Evolutionary conservation across 2,329 filamentous ascomycete species (phyloP), one percentile per base, ranked within the genome.

Genomic region (Cytospora mali): DNA sequence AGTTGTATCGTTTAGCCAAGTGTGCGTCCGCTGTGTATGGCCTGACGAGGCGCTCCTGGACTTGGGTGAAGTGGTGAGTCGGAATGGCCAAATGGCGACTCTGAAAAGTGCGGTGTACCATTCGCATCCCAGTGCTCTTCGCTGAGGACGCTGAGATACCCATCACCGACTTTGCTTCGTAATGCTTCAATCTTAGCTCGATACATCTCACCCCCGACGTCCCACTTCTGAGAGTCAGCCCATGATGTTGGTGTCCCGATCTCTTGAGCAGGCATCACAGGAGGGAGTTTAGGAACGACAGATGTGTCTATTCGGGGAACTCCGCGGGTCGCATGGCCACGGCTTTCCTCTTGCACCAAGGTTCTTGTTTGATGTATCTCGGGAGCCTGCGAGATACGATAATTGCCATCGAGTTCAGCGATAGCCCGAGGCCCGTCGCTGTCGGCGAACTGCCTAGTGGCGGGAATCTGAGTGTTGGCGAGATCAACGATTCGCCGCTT

Each of bases 131-230:
- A 88, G 49, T 78, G 81, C 73, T 95, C 91, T 70, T 97, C 93
- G 64, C 90, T 90, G 56, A 98, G 80, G 16, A 91, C 92, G 66
- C 88, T 93, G 46, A 99, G 83, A 84, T 96, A 99, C 42, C 88
- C 90, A 69, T 88, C 92, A 33, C 93, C 93, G 67, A 97, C 88
- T 71, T 94, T 92, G 71, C 89, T 89, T 65, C 93, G 89, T 59
- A 97, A 78, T 3, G 90, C 88, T 75, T 97, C 93, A 60, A 98
- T 89, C 75, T 95, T 95, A 73, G 91, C 91, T 62, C 90, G 87
- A 75, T 97, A 98, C 9, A 91, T 80, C 70, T 95, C 91, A 59
- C 90, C 89, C 63, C 86, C 85, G 50, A 85, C 78, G 64, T 87
- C 86, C 84, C 88, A 91, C 63, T 89, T 83, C 52, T 81, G 77